A percentile compares a stretch with the other conserved stretches of the same genome.
Evolutionary conservation across 805 yeast species (phyloP).

Genomic region (Kodamaea hsintzibuensis): DNA sequence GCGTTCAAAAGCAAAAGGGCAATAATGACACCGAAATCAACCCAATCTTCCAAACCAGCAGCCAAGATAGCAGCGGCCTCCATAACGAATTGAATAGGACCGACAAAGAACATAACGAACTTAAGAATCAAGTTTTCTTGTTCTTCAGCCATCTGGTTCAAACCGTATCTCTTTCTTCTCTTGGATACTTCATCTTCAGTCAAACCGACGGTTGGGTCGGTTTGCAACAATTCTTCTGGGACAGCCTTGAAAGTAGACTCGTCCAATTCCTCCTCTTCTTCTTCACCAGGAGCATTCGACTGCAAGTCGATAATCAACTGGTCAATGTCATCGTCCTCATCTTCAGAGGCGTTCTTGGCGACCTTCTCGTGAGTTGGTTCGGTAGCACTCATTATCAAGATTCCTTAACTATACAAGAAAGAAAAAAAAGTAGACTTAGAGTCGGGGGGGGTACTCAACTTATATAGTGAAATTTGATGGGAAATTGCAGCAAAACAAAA

Average conservation of each 20-base stretch:
- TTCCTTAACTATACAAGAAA: not conserved
- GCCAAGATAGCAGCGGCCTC: constrained; percentile 95
- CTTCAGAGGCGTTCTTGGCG: constrained; percentile 51
- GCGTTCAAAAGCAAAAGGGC: constrained; percentile 87
- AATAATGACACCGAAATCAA: constrained; percentile 96
- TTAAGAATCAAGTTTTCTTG: constrained; percentile 75
- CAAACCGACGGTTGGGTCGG: constrained; percentile 79
- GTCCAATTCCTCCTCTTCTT: constrained; percentile 32
- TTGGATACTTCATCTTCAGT: constrained; percentile 71
- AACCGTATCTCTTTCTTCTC: constrained; percentile 90
- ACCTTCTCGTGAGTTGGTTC: constrained; percentile 60
- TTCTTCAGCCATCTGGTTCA: constrained; percentile 89
- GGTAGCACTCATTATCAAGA: constrained; percentile 32
- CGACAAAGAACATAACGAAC: constrained; percentile 85
- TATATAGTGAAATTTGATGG: constrained; percentile 7
- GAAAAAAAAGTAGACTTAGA: not conserved
- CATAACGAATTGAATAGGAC: constrained; percentile 97
- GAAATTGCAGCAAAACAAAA: constrained; percentile 8
- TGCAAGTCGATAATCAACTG: constrained; percentile 78
- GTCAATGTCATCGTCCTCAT: constrained; percentile 56
- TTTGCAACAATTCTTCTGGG: constrained; percentile 82
- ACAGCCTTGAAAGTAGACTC: constrained; percentile 59
- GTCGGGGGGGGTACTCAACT: constrained; percentile 2
- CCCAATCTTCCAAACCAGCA: constrained; percentile 98
- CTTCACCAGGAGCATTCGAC: constrained; percentile 52